Conservation (phyloP, 2,329 filamentous ascomycete species). For the Alternaria viburni region DNA sequence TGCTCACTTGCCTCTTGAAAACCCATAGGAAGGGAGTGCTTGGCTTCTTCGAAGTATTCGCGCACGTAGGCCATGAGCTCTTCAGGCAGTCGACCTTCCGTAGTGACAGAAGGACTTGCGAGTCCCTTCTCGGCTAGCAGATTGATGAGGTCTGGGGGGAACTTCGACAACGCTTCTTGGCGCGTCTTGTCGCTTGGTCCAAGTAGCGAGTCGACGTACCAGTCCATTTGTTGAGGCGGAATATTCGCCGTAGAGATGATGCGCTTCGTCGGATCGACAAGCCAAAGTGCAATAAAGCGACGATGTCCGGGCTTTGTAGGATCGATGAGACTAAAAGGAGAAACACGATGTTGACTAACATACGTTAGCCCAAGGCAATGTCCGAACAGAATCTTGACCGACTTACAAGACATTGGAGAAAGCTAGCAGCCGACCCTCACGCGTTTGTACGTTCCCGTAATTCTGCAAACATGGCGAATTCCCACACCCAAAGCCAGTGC, state of each 20-base stretch:
- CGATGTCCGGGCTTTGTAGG: constrained; percentile 60
- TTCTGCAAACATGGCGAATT: constrained; percentile 43
- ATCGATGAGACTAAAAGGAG: constrained; percentile 58
- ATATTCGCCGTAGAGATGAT: constrained; percentile 61
- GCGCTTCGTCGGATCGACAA: constrained; percentile 62
- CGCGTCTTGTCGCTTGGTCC: neutral
- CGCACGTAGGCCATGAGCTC: constrained; percentile 25
- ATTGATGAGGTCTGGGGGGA: constrained; percentile 23
- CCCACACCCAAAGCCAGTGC: constrained; percentile 9
- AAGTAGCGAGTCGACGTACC: constrained; percentile 44
- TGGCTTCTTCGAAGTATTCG: constrained; percentile 5
- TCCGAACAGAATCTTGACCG: neutral
- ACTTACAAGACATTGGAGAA: constrained; percentile 58
- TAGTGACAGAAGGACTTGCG: neutral
- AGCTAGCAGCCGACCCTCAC: constrained; percentile 58
- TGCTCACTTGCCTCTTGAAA: constrained; percentile 17
- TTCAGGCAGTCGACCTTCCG: constrained; percentile 10
- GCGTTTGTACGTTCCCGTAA: constrained; percentile 54
- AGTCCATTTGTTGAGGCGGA: constrained; percentile 58
- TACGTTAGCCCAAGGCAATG: neutral
- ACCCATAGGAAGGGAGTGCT: constrained; percentile 18
- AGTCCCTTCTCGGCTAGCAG: constrained; percentile 15
- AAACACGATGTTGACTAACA: constrained; percentile 27
- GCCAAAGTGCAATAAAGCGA: constrained; percentile 63
- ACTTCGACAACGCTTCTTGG: constrained; percentile 6